These are phyloP conservation scores for Furcasterigmium sp. DNA, from an alignment of 2,329 filamentous ascomycete genomes.

Conservation along the genomic window DNA sequence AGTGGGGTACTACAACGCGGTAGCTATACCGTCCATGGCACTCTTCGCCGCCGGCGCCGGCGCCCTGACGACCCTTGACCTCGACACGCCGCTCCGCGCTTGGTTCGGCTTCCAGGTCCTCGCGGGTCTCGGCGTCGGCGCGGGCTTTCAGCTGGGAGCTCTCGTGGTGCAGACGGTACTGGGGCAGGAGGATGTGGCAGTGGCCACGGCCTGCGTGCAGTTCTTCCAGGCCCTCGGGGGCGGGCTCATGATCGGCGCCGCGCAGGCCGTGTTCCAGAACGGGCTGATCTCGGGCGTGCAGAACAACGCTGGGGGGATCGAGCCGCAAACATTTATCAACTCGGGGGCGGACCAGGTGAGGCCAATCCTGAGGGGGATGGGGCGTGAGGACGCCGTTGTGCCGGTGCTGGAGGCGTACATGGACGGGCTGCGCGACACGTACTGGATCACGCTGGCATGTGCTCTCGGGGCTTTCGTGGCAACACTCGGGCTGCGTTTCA, in stretches of 20 bases:
- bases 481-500: slow-evolving; percentile 42
- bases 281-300: slow-evolving; percentile 48
- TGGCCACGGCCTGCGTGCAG: slow-evolving; percentile 45
- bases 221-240: slow-evolving; percentile 64
- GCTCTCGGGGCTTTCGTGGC: slow-evolving; percentile 39
- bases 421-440: slow-evolving; percentile 42
- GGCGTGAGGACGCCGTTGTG: slow-evolving; percentile 33
- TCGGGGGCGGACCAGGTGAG: slow-evolving; percentile 46
- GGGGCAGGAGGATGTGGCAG: slow-evolving; percentile 39
- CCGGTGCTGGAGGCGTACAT: slow-evolving; percentile 44
- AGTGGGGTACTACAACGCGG: slow-evolving; percentile 36
- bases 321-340: slow-evolving; percentile 42
- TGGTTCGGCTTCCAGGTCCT: slow-evolving; percentile 58
- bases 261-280: slow-evolving; percentile 64
- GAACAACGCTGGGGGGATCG: slow-evolving; percentile 36
- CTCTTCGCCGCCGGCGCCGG: slow-evolving; percentile 42
- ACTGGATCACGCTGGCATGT: slow-evolving; percentile 45
- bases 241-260: slow-evolving; percentile 59
- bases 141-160: slow-evolving; percentile 41
- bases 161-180: slow-evolving; percentile 49
- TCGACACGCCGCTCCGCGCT: slow-evolving; percentile 36
- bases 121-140: slow-evolving; percentile 46
- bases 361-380: slow-evolving; percentile 33
- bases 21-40: slow-evolving; percentile 35
- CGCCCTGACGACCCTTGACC: slow-evolving; percentile 47